Conservation (phyloP, 139 green algal genomes). For the Protoeuglena noctilucae region DNA sequence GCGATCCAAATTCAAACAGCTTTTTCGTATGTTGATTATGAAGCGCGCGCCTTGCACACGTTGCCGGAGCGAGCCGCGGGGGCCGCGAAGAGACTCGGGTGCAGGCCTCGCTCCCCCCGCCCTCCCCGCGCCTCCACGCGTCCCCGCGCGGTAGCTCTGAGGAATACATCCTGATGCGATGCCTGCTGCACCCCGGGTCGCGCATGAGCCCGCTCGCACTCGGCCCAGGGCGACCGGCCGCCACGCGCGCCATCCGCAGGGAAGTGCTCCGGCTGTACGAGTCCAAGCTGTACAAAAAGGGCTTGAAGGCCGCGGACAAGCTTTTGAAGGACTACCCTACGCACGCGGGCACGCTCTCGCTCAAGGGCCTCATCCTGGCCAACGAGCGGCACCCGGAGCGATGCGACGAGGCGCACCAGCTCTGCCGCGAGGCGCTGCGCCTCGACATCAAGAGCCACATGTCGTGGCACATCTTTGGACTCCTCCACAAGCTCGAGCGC, state of each 20-base stretch:
- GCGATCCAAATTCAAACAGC: neutral
- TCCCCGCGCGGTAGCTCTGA: neutral
- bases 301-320: conserved; percentile 79
- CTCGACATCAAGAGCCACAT: conserved; percentile 77
- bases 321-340: conserved; percentile 82
- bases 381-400: conserved; percentile 3
- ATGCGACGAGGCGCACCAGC: conserved; percentile 73
- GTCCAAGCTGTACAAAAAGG: conserved; percentile 95
- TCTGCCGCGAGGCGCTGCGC: conserved; percentile 74
- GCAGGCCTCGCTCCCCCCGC: too few species aligned
- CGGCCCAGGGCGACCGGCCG: too few species aligned
- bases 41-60: too few species aligned
- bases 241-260: neutral
- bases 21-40: too few species aligned
- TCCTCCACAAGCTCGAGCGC: conserved; percentile 81
- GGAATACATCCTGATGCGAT: too few species aligned
- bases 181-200: neutral
- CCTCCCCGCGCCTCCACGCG: too few species aligned
- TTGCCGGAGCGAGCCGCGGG: neutral
- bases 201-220: neutral
- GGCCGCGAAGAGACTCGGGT: neutral
- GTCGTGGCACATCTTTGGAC: conserved; percentile 96
- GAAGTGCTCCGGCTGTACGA: conserved; percentile 82
- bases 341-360: conserved; percentile 88
- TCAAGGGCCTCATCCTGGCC: conserved; percentile 70